Conservation (phyloP, 352 stramenopile species). For the Phytophthora rubi region DNA sequence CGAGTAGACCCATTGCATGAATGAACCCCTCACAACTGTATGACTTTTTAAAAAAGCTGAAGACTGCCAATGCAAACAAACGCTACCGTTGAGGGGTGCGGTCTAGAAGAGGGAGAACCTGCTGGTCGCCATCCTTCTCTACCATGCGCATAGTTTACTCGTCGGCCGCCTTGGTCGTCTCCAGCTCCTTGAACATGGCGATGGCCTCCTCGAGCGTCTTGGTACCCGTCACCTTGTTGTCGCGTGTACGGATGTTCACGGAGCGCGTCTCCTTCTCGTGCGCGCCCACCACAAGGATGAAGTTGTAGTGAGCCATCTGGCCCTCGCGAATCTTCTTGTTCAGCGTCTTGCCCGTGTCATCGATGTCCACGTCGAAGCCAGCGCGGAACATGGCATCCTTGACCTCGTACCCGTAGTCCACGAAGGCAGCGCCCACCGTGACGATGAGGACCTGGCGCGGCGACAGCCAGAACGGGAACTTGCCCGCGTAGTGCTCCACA, state of each 20-base stretch:
- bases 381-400: conserved; percentile 91
- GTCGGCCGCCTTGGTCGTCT: conserved; percentile 69
- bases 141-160: conserved; percentile 47
- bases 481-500: conserved; percentile 98
- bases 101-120: conserved; percentile 6
- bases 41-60: conserved; percentile 16
- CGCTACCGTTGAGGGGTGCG: conserved; percentile 8
- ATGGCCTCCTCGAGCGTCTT: conserved; percentile 96
- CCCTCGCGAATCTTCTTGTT: conserved; percentile 99
- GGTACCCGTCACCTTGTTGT: conserved; percentile 94
- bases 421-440: conserved; percentile 93
- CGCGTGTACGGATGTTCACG: conserved; percentile 95
- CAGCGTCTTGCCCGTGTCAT: conserved; percentile 95
- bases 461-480: conserved; percentile 99
- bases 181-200: conserved; percentile 90
- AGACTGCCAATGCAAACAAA: conserved; percentile 25
- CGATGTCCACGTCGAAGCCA: conserved; percentile 97
- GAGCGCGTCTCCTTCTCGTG: conserved; percentile 89
- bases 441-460: conserved; percentile 96
- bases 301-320: conserved; percentile 98
- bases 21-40: conserved; percentile 21
- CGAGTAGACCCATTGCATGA: background rate
- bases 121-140: background rate
- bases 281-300: conserved; percentile 97
- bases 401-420: conserved; percentile 95